Conservation (phyloP, 768 basidiomycete species). For the Lentinula aciculospora region DNA sequence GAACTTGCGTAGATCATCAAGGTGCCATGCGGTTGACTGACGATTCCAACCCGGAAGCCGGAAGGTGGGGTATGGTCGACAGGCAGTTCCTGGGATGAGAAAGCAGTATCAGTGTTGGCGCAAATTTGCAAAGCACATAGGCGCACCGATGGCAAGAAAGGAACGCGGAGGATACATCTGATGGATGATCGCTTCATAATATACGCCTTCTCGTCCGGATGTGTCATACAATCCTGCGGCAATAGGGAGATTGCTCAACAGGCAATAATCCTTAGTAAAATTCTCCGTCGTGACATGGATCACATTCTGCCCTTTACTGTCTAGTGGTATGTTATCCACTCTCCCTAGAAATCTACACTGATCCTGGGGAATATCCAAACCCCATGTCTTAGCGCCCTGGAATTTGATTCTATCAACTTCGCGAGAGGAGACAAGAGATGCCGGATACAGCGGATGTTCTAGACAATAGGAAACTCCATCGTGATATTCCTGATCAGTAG, state of each 20-base stretch:
- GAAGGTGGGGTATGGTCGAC: conserved; percentile 59
- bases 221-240: conserved; percentile 55
- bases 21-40: conserved; percentile 56
- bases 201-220: conserved; percentile 48
- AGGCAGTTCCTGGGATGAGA: conserved; percentile 48
- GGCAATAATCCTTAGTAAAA: conserved; percentile 42
- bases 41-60: conserved; percentile 71
- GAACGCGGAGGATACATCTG: conserved; percentile 42
- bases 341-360: conserved; percentile 35
- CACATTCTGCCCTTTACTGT: conserved; percentile 27
- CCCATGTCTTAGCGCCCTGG: conserved; percentile 49
- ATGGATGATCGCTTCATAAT: conserved; percentile 56
- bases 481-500: conserved; percentile 48
- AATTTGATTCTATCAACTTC: conserved; percentile 45
- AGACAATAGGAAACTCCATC: conserved; percentile 47
- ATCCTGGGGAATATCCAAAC: conserved; percentile 31
- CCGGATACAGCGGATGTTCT: conserved; percentile 28
- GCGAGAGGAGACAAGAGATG: conserved; percentile 45
- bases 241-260: conserved; percentile 58
- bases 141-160: conserved; percentile 53
- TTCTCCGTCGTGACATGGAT: conserved; percentile 35
- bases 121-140: neutral
- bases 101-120: neutral
- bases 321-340: conserved; percentile 28
- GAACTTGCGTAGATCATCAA: conserved; percentile 71